These are phyloP conservation scores for Trypanosoma caninum DNA, from an alignment of 208 protist genomes.

Conservation along the genomic window DNA sequence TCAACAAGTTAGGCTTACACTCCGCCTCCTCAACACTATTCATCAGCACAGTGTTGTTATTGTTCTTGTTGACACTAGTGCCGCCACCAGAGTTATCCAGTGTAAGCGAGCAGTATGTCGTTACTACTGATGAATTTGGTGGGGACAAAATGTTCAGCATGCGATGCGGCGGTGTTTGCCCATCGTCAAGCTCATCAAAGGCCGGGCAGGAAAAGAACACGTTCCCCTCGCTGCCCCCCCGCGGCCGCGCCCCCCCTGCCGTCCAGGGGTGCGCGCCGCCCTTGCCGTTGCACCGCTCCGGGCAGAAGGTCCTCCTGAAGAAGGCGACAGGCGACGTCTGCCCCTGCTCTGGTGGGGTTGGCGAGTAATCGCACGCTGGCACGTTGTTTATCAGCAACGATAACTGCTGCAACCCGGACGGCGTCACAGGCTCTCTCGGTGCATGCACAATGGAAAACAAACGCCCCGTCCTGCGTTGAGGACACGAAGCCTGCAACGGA, in stretches of 20 bases:
- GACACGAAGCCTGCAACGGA: not conserved
- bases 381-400: slow-evolving; percentile 18
- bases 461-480: slow-evolving; percentile 12
- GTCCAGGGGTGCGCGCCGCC: not conserved
- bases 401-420: slow-evolving; percentile 41
- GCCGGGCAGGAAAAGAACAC: not conserved
- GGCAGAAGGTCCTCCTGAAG: slow-evolving; percentile 35
- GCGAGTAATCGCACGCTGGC: slow-evolving; percentile 14
- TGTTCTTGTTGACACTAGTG: too few species aligned
- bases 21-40: too few species aligned
- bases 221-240: not conserved
- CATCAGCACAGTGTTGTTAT: too few species aligned
- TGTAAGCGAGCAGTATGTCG: too few species aligned
- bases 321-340: slow-evolving; percentile 46
- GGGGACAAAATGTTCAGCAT: slow-evolving; percentile 11
- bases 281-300: not conserved
- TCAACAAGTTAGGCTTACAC: too few species aligned
- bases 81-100: too few species aligned
- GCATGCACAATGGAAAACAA: slow-evolving; percentile 71
- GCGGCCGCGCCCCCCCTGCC: not conserved
- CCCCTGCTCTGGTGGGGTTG: slow-evolving; percentile 21
- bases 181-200: not conserved
- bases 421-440: slow-evolving; percentile 41
- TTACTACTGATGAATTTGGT: too few species aligned
- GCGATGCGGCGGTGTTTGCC: slow-evolving; percentile 6